Conservation (phyloP, 306 rosid genomes). For the Pueraria montana region DNA sequence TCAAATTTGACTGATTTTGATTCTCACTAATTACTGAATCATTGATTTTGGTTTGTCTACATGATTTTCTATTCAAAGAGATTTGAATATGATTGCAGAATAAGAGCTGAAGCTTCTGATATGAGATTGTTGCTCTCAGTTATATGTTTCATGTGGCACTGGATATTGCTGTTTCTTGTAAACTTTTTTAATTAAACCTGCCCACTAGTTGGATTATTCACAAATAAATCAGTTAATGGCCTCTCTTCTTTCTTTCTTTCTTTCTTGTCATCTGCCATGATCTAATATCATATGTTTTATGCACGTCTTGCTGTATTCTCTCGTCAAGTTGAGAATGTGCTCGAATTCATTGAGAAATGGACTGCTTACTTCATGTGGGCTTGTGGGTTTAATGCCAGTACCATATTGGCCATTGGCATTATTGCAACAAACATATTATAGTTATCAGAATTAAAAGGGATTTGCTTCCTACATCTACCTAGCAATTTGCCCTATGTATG, state of each 20-base stretch:
- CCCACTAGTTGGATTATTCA: neutral
- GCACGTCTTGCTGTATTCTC: slow-evolving; percentile 13
- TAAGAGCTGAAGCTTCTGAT: slow-evolving; percentile 16
- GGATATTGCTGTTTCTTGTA: too few species aligned
- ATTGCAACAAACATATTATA: neutral
- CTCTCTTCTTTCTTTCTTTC: slow-evolving; percentile 26
- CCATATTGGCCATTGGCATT: slow-evolving; percentile 12
- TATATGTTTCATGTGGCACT: neutral
- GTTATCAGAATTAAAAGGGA: neutral
- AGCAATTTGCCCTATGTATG: neutral
- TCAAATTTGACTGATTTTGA: slow-evolving; percentile 22
- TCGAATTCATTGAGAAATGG: neutral
- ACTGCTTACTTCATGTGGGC: neutral
- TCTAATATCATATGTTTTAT: neutral
- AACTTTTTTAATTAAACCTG: neutral
- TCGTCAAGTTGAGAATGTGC: neutral
- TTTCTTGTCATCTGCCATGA: slow-evolving; percentile 26
- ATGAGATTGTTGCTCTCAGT: slow-evolving; percentile 9
- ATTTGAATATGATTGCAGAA: slow-evolving; percentile 21
- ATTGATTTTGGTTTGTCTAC: neutral
- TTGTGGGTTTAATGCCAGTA: neutral
- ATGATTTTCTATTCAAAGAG: slow-evolving; percentile 3
- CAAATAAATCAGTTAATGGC: neutral
- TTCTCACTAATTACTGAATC: slow-evolving; percentile 22
- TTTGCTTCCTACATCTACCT: slow-evolving; percentile 8